phyloP scores from a whole-genome alignment of 2,329 filamentous ascomycete species.

The Apiospora phragmitis region DNA sequence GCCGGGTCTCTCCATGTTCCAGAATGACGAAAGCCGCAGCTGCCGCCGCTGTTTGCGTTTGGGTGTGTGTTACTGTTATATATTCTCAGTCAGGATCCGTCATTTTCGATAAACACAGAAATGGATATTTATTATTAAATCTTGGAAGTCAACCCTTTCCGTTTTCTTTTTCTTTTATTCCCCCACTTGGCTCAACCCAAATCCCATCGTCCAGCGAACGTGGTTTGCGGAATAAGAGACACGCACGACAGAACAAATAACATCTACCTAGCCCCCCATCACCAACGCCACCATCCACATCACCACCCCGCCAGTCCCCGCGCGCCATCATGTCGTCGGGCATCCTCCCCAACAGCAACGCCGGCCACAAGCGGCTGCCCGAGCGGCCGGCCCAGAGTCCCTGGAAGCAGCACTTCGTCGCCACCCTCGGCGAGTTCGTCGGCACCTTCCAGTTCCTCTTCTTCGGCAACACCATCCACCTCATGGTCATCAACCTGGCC shows the following conservation, averaged over 20 bases:
- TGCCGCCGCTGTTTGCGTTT: background rate
- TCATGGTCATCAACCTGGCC: constrained; percentile 28
- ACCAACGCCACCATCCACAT: background rate
- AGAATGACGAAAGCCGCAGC: no score
- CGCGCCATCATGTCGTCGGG: background rate
- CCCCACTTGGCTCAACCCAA: background rate
- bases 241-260: background rate
- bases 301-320: background rate
- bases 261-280: background rate
- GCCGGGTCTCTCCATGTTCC: background rate
- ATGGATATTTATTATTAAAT: background rate
- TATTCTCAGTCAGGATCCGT: background rate
- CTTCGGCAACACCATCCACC: constrained; percentile 38
- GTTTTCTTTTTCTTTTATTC: no score
- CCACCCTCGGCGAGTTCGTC: constrained; percentile 41
- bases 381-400: background rate
- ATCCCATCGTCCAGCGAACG: background rate
- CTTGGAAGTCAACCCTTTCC: background rate
- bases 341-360: background rate
- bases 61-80: background rate
- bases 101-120: background rate
- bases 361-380: background rate
- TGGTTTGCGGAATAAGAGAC: background rate
- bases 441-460: constrained; percentile 46
- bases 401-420: constrained; percentile 34